Base-by-base conservation (phyloP, 2,329 filamentous ascomycete genomes). In the Sporothrix phasma region DNA sequence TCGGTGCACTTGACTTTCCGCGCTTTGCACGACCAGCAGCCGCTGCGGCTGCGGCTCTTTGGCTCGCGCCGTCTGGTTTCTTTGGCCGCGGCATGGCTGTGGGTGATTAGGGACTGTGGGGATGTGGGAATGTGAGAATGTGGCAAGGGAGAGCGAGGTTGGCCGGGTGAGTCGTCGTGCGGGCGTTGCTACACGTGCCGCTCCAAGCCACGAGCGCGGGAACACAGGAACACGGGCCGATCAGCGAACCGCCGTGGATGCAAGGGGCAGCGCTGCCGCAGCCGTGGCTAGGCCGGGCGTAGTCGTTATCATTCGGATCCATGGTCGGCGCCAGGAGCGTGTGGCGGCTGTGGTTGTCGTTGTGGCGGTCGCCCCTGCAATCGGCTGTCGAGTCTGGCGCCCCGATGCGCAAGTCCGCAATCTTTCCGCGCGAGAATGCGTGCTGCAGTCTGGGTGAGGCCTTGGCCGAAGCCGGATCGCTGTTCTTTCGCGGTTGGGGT, bases 1-100 rank as follows among this genome's bases (percentile, higher is more conserved):
- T 93, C 90, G 67, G 88, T 89, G 75, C 89, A 93, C 78, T 92
- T 92, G 67, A 77, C 74, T 66, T 77, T 93, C 66, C 88, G 83
- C 67, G 83, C 82, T 77, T 92, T 92, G 77, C 89, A 92, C 13
- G 88, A 88, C 86, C 86, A 88, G 73, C 86, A 89, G 56, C 86
- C 86, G 70, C 85, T 88, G 54, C 86, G 82, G 69, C 84, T 88
- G 70, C 86, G 79, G 70, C 79, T 83, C 76, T 88, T 89, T 6
- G 85, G 84, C 73, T 87, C 84, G 66, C 80, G 81, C 83, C 83
- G 65, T 83, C 82, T 66, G 82, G 79, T 73, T 83, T 84, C 78
- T 86, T 86, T 56, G 84, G 84, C 70, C 86, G 82, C 72, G 86
- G 86, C 86, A 88, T 87, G 41, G 2, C 19, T 17, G 53, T 15